phyloP scores from a whole-genome alignment of 2,329 filamentous ascomycete genomes.

The Pseudogymnoascus sp. region DNA sequence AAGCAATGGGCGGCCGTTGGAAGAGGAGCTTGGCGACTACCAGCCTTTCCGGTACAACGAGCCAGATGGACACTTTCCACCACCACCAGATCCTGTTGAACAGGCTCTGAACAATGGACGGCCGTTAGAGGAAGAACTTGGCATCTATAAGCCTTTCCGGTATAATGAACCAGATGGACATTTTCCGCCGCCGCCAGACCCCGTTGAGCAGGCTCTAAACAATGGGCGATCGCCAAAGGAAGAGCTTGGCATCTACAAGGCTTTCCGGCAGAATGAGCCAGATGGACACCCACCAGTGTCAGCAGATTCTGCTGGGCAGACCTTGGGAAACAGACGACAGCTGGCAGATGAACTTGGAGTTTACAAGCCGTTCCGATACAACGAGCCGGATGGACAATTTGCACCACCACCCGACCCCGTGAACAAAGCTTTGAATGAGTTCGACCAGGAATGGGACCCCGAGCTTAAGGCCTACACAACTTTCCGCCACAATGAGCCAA shows the following conservation, averaged over 20 bases:
- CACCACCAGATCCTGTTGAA: slow-evolving; percentile 22
- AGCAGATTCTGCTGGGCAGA: slow-evolving; percentile 28
- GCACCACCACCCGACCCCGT: slow-evolving; percentile 22
- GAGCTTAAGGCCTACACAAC: slow-evolving; percentile 20
- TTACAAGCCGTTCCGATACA: slow-evolving; percentile 31
- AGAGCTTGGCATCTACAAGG: slow-evolving; percentile 29
- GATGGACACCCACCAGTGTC: slow-evolving; percentile 31
- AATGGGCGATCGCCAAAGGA: background rate
- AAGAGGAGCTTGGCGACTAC: slow-evolving; percentile 7
- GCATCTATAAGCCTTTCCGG: slow-evolving; percentile 10
- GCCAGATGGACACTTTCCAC: slow-evolving; percentile 31
- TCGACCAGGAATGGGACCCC: slow-evolving; percentile 28
- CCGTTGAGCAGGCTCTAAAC: slow-evolving; percentile 31
- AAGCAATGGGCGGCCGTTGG: slow-evolving; percentile 16
- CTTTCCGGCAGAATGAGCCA: slow-evolving; percentile 30
- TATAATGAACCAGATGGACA: slow-evolving; percentile 33
- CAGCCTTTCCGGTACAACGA: slow-evolving; percentile 18
- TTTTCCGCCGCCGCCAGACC: slow-evolving; percentile 19
- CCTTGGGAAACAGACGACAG: slow-evolving; percentile 23
- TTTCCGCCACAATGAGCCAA: slow-evolving; percentile 29
- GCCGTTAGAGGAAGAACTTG: slow-evolving; percentile 1
- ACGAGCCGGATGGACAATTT: slow-evolving; percentile 36
- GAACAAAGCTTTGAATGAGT: slow-evolving; percentile 34
- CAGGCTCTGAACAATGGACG: slow-evolving; percentile 28
- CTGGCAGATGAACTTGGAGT: slow-evolving; percentile 17